Percentiles rank a stretch among this genome's conserved stretches.
phyloP scores from a whole-genome alignment of 495 filamentous ascomycete genomes.

The Pyrenula massariospora region DNA sequence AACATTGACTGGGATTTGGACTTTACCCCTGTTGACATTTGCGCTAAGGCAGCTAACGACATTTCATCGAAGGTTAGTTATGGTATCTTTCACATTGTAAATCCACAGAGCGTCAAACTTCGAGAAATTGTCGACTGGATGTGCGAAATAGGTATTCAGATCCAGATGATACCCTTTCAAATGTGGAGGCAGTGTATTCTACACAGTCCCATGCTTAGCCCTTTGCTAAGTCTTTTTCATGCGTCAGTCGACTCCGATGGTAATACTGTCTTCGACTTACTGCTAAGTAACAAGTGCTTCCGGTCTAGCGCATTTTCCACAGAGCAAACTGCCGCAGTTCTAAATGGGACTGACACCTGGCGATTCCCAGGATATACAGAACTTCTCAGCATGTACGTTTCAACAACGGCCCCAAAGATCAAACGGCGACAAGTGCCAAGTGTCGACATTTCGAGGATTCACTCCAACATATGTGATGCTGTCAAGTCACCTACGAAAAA shows the following conservation, averaged over 20 bases:
- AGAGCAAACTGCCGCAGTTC: neutral
- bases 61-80: neutral
- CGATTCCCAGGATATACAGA: neutral
- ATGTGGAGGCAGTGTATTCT: neutral
- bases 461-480: neutral
- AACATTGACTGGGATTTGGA: neutral
- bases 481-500: neutral
- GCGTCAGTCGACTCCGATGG: neutral
- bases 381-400: neutral
- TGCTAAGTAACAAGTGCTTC: neutral
- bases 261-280: neutral
- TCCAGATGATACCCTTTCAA: neutral
- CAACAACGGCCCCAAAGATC: neutral
- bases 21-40: neutral
- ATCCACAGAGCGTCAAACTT: neutral
- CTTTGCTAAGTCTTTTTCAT: neutral
- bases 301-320: neutral
- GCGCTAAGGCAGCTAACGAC: neutral
- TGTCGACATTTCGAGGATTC: neutral
- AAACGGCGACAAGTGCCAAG: neutral
- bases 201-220: neutral
- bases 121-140: neutral
- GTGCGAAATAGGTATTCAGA: neutral
- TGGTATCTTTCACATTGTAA: neutral
- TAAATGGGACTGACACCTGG: neutral